Conservation (phyloP, 2,329 filamentous ascomycete genomes). For the Lachnum nothofagi region DNA sequence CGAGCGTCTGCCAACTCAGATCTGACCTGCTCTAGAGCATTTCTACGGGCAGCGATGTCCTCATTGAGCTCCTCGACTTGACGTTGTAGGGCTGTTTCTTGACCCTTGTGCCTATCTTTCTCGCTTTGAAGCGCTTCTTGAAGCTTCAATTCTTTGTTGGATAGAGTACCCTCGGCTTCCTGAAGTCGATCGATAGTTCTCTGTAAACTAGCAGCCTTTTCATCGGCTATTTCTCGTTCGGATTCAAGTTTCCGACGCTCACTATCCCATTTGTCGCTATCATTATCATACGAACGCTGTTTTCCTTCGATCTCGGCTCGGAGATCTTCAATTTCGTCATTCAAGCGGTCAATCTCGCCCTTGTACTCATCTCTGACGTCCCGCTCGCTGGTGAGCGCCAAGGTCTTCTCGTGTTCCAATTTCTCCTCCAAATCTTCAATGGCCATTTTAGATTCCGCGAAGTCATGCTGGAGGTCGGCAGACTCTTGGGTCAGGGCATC, state of each 20-base stretch:
- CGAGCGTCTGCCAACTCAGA: constrained; percentile 60
- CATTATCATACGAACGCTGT: constrained; percentile 64
- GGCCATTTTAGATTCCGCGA: constrained; percentile 42
- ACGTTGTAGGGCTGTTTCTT: constrained; percentile 64
- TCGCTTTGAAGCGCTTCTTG: constrained; percentile 67
- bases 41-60: constrained; percentile 63
- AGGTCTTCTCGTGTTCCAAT: constrained; percentile 39
- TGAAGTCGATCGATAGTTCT: constrained; percentile 66
- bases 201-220: constrained; percentile 62
- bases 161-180: constrained; percentile 61
- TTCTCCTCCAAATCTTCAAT: constrained; percentile 45
- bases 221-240: constrained; percentile 61
- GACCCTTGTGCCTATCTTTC: constrained; percentile 63
- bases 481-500: constrained; percentile 64
- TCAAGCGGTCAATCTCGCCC: constrained; percentile 49
- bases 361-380: constrained; percentile 52
- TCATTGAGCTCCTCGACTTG: constrained; percentile 71
- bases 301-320: constrained; percentile 61
- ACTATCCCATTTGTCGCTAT: constrained; percentile 68
- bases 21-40: constrained; percentile 59
- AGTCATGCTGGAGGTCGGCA: constrained; percentile 59
- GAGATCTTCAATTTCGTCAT: constrained; percentile 46
- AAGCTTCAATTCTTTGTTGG: constrained; percentile 61
- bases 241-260: constrained; percentile 60
- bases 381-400: constrained; percentile 50